phyloP scores from a whole-genome alignment of 2,329 filamentous ascomycete genomes.

The Cladobotryum protrusum region DNA sequence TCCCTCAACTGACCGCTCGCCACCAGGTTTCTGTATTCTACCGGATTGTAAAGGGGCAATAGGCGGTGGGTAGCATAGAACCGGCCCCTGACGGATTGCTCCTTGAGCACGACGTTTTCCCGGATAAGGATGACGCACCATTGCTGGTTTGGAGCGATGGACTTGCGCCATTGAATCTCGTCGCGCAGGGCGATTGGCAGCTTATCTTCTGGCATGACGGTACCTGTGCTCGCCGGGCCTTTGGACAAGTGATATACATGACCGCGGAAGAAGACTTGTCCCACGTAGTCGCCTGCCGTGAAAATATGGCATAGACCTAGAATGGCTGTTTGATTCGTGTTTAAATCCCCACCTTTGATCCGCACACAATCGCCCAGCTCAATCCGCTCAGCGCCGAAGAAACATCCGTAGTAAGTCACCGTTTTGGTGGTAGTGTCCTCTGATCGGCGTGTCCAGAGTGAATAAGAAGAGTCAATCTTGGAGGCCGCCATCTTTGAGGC shows the following conservation, averaged over 20 bases:
- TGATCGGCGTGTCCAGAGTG: slow-evolving; percentile 37
- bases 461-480: slow-evolving; percentile 44
- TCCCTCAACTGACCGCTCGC: slow-evolving; percentile 36
- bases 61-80: slow-evolving; percentile 53
- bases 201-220: slow-evolving; percentile 29
- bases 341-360: slow-evolving; percentile 34
- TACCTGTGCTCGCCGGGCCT: slow-evolving; percentile 19
- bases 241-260: slow-evolving; percentile 33
- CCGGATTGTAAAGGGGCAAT: slow-evolving; percentile 42
- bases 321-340: slow-evolving; percentile 25
- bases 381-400: slow-evolving; percentile 46
- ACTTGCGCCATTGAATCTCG: slow-evolving; percentile 35
- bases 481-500: slow-evolving; percentile 46
- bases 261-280: slow-evolving; percentile 34
- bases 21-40: slow-evolving; percentile 31
- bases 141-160: slow-evolving; percentile 25
- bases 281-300: slow-evolving; percentile 29
- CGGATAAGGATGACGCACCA: slow-evolving; percentile 36
- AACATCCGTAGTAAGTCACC: slow-evolving; percentile 39
- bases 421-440: slow-evolving; percentile 27
- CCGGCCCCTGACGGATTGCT: slow-evolving; percentile 45
- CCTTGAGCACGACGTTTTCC: slow-evolving; percentile 42
- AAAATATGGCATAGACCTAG: slow-evolving; percentile 37
- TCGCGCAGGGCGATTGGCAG: slow-evolving; percentile 37
- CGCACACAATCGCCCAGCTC: slow-evolving; percentile 44